phyloP scores from a whole-genome alignment of 441 rosid species.

The Erodium chrysanthum region DNA sequence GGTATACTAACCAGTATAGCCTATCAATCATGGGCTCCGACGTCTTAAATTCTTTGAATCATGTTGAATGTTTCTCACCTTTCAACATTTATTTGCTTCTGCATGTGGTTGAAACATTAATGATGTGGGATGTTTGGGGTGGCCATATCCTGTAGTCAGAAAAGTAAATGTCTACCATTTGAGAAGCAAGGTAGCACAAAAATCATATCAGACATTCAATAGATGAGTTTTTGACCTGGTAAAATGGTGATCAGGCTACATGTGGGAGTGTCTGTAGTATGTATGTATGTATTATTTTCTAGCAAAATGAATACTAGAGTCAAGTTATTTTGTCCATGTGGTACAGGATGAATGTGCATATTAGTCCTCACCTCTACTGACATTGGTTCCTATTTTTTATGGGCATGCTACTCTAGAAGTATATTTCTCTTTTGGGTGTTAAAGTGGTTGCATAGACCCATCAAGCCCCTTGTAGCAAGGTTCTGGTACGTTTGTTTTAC shows the following conservation, averaged over 20 bases:
- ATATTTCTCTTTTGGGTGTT: neutral
- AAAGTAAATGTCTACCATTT: neutral
- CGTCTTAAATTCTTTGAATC: conserved; percentile 5
- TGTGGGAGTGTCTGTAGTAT: neutral
- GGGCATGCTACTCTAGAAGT: neutral
- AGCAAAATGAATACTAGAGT: neutral
- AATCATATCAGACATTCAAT: neutral
- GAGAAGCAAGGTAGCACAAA: neutral
- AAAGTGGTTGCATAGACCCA: neutral
- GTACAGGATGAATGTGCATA: neutral
- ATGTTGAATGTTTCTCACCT: conserved; percentile 7
- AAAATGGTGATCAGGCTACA: conserved; percentile 1
- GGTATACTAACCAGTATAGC: neutral
- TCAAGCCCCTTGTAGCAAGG: neutral
- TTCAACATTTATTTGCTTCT: neutral
- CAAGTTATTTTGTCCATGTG: neutral
- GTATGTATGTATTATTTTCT: neutral
- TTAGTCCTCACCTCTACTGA: neutral
- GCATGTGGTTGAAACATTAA: conserved; percentile 1
- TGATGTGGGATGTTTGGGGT: neutral
- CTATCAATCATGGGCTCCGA: neutral
- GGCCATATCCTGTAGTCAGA: neutral
- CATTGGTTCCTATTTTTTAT: neutral
- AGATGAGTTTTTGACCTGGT: neutral
- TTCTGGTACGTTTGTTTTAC: neutral